Base-by-base conservation (phyloP, 2,329 filamentous ascomycete species). In the Scytalidium lignicola region DNA sequence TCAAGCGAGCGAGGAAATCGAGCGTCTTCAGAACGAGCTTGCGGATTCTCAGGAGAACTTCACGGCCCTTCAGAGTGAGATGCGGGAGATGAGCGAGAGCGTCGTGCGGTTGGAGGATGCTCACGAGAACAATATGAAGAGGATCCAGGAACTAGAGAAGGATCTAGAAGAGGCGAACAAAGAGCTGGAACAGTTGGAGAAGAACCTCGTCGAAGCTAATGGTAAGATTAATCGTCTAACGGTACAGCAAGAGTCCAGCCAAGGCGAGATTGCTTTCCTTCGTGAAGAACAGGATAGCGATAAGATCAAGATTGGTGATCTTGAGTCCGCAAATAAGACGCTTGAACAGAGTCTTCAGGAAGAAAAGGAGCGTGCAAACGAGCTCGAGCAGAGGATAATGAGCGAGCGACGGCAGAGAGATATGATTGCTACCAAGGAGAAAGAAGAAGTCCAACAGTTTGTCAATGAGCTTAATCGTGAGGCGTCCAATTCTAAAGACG, bases 241-340 rank as follows among this genome's bases (percentile, higher is more conserved):
- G 3, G 89, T 99, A 26, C 91, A 97, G 63, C 86, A 92, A 56
- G 93, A 99, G 68, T 95, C 89, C 4, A 86, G 87, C 49, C 92
- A 96, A 60, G 86, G 86, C 51, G 93, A 99, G 67, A 95, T 97
- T 68, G 85, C 88, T 1, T 99, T 99, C 76, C 69, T 99, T 45
- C 85, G 93, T 1, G 93, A 99, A 65, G 93, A 99, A 71, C 93
- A 99, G 67, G 93, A 99, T 68, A 82, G 81, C 17, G 93, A 99
- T 73, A 99, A 99, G 76, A 95, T 99, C 65, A 91, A 90, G 69
- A 97, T 99, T 61, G 90, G 92, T 32, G 90, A 97, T 62, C 75
- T 97, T 7, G 91, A 97, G 63, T 88, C 89, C 8, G 83, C 85
- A 13, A 72, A 96, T 32, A 87, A 88, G 59, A 86, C 82, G 49